Evolutionary conservation across 1,139 yeast genomes (phyloP).

Genomic region (Trichomonascaceae sp.): DNA sequence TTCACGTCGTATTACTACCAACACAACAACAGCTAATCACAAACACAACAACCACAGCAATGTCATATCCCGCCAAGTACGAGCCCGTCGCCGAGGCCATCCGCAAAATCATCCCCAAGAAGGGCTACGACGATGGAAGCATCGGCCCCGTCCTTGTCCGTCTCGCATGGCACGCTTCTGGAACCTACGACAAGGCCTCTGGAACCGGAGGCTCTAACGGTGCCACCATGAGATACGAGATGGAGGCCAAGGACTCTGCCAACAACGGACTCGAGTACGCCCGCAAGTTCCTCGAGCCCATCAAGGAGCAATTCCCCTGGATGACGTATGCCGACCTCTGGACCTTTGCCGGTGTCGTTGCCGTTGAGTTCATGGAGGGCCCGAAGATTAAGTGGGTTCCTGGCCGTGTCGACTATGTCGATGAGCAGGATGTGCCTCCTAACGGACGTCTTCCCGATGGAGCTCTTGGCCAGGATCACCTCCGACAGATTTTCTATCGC

Average conservation of each 20-base stretch:
- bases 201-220: conserved; percentile 61
- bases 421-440: conserved; percentile 41
- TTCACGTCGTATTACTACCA: too few species aligned
- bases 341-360: conserved; percentile 52
- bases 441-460: conserved; percentile 53
- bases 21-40: too few species aligned
- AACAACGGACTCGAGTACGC: conserved; percentile 51
- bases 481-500: conserved; percentile 40
- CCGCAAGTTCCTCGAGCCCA: conserved; percentile 40
- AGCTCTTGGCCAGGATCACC: conserved; percentile 38
- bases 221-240: conserved; percentile 43
- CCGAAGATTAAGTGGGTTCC: conserved; percentile 46
- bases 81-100: conserved; percentile 71
- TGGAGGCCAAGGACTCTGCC: conserved; percentile 38
- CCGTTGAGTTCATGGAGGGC: conserved; percentile 50
- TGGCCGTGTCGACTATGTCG: conserved; percentile 48
- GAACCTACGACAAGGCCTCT: conserved; percentile 42
- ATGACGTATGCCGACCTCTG: conserved; percentile 53
- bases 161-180: conserved; percentile 61
- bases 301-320: conserved; percentile 44
- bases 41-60: too few species aligned
- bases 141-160: conserved; percentile 52
- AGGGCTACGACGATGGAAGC: conserved; percentile 60
- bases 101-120: conserved; percentile 57
- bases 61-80: conserved; percentile 31